Evolutionary conservation across 371 early-diverging fungal species (phyloP), one percentile per base, ranked within the genome.

Genomic region (Lichtheimia corymbifera): DNA sequence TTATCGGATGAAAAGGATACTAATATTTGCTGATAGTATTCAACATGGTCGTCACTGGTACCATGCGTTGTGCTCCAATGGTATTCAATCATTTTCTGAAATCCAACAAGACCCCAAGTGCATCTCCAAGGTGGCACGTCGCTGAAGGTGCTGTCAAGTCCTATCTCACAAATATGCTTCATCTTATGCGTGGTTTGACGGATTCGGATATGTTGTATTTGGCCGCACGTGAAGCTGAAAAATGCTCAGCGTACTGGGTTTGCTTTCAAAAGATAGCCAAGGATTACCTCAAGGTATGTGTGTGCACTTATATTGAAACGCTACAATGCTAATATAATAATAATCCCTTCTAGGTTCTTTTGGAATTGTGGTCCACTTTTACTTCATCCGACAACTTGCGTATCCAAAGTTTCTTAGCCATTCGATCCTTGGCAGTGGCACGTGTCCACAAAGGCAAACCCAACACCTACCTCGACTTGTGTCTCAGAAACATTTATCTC

Each of bases 131-230:
- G 64, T 95, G 95, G 93, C 79, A 71, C 41, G 79, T 79, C 14
- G 65, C 92, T 18, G 82, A 89, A 52, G 83, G 90, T 28, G 73
- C 92, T 42, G 86, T 92, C 68, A 93, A 93, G 70, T 87, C 93
- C 0, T 96, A 88, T 68, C 71, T 95, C 20, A 77, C 77, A 53
- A 89, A 83, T 62, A 66, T 91, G 5, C 64, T 93, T 15, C 83
- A 86, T 66, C 76, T 95, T 61, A 70, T 95, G 62, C 74, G 78
- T 58, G 86, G 89, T 60, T 78, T 93, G 73, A 89, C 95, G 20
- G 94, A 94, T 57, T 67, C 85, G 28, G 84, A 83, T 55, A 93
- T 97, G 91, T 73, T 92, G 50, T 83, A 88, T 67, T 88, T 91
- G 68, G 79, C 93, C 42, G 70, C 95, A 50, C 84, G 89, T 58